Base-by-base conservation (phyloP, 2,329 filamentous ascomycete species). In the Penicillium fuscoglaucum region DNA sequence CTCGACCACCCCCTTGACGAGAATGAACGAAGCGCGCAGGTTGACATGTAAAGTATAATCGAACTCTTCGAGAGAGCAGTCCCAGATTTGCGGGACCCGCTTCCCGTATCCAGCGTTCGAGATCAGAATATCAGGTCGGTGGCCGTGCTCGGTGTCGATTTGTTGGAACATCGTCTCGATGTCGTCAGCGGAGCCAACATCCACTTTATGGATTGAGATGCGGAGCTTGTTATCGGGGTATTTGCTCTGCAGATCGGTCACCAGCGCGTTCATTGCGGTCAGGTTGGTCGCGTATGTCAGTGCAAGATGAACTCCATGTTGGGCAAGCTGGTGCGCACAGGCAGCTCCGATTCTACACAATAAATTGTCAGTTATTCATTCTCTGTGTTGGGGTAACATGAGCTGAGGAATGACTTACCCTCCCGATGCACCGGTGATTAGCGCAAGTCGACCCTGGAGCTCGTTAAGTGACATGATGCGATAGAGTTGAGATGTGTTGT, bases 51-150 rank as follows among this genome's bases (percentile, higher is more conserved):
- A 74, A 5, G 83, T 88, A 66, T 83, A 76, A 67, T 89, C 86
- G 68, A 87, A 89, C 68, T 89, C 85, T 52, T 85, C 84, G 26
- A 88, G 70, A 7, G 80, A 78, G 60, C 89, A 87, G 58, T 88
- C 85, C 67, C 80, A 77, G 48, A 85, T 79, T 26, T 79, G 72
- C 0, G 75, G 71, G 57, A 87, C 82, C n/a, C 85, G 79, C 67
- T 85, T 86, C 41, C 86, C 87, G 62, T 87, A 82, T 0, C 87
- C 87, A 1, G 87, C 87, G 66, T 90, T 90, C 10, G 83, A 84
- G 28, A 90, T 72, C 3, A 90, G 75, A 24, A 90, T 88, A 66
- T 89, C 84, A 0, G 85, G 84, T 2, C 78, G 77, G 56, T 82
- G 78, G 12, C 76, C 77, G 68, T 88, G 85, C 51, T 81, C 68